These are phyloP conservation scores for Croton laevigatus DNA, from an alignment of 441 rosid species.

Conservation along the genomic window DNA sequence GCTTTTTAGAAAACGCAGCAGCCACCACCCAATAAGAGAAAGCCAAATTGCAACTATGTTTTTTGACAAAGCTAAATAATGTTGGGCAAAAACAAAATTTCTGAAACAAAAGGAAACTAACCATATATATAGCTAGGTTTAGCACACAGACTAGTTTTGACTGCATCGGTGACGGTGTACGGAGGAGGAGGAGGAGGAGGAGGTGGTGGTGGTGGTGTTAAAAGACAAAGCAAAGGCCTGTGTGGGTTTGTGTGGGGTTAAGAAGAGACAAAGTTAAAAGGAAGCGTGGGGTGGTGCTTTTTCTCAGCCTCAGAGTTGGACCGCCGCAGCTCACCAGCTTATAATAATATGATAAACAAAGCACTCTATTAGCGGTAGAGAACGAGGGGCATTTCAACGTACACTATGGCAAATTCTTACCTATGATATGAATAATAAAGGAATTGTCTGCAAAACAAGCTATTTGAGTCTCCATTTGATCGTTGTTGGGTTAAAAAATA, in stretches of 20 bases:
- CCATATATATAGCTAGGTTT: too few species aligned
- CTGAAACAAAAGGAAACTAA: too few species aligned
- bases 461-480: too few species aligned
- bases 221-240: slow-evolving; percentile 47
- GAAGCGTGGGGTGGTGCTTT: slow-evolving; percentile 56
- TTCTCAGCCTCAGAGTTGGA: slow-evolving; percentile 15
- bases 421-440: too few species aligned
- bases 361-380: too few species aligned
- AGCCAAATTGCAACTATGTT: not conserved
- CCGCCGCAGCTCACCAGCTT: not conserved
- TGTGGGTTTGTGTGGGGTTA: slow-evolving; percentile 73
- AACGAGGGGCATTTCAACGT: not conserved
- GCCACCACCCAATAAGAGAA: not conserved
- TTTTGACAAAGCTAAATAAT: not conserved
- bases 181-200: too few species aligned
- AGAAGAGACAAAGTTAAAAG: not conserved
- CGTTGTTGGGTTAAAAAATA: too few species aligned
- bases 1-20: not conserved
- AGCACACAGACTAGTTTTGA: slow-evolving; percentile 24
- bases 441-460: too few species aligned
- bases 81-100: too few species aligned
- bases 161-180: slow-evolving; percentile 47
- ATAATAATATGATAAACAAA: not conserved
- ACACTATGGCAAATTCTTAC: too few species aligned
- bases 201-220: slow-evolving; percentile 27